phyloP scores from a whole-genome alignment of 495 filamentous ascomycete genomes.

The Penicillium angulare region DNA sequence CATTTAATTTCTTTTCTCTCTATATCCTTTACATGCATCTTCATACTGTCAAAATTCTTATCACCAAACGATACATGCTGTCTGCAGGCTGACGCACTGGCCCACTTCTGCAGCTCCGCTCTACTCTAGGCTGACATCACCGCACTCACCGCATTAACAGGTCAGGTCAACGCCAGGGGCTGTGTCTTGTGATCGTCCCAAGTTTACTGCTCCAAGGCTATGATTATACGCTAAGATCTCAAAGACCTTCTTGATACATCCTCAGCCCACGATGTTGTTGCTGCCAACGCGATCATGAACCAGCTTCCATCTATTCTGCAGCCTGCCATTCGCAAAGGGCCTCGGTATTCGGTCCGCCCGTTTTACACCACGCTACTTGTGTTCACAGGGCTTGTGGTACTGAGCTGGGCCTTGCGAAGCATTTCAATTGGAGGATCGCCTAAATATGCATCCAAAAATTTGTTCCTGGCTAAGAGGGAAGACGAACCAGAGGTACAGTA shows the following conservation, averaged over 20 bases:
- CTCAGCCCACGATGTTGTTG: slow-evolving; percentile 29
- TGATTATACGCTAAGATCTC: neutral
- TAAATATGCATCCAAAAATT: slow-evolving; percentile 4
- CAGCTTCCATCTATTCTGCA: slow-evolving; percentile 22
- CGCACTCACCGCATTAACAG: slow-evolving; percentile 20
- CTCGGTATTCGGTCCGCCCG: slow-evolving; percentile 36
- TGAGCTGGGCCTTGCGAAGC: slow-evolving; percentile 23
- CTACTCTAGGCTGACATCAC: slow-evolving; percentile 27
- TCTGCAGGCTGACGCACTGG: slow-evolving; percentile 15
- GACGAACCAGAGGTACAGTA: slow-evolving; percentile 38
- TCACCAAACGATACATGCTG: neutral
- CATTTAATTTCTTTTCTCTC: neutral
- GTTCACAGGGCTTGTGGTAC: slow-evolving; percentile 25
- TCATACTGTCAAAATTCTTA: neutral
- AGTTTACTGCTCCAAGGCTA: neutral
- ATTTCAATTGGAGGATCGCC: slow-evolving; percentile 6
- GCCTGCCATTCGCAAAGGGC: slow-evolving; percentile 23
- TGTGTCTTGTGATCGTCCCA: neutral
- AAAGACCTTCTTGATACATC: neutral
- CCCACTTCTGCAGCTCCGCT: slow-evolving; percentile 18
- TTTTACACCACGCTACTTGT: slow-evolving; percentile 36
- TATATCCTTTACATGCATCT: neutral
- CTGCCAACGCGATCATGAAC: slow-evolving; percentile 23
- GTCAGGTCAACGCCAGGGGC: neutral
- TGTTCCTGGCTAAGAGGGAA: slow-evolving; percentile 22